These are phyloP conservation scores for Microstegium vimineum DNA, from an alignment of 176 grass and related monocot genomes.

Conservation along the genomic window DNA sequence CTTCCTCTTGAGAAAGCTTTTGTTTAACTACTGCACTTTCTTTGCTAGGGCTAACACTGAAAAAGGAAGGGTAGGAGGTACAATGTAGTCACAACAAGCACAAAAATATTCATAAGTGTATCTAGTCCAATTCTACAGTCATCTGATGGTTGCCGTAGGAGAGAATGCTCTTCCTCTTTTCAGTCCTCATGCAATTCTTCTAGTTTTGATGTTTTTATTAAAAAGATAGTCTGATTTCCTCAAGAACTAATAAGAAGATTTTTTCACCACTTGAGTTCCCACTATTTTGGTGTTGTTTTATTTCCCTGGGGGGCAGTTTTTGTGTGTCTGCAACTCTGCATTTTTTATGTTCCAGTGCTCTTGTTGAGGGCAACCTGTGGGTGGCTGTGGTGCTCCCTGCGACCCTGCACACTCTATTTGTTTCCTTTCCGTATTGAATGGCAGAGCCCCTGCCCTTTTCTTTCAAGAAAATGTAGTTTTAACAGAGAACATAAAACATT, in stretches of 20 bases:
- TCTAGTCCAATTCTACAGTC: neutral
- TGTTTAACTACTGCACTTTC: constrained; percentile 53
- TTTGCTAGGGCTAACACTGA: constrained; percentile 72
- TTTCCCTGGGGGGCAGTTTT: neutral
- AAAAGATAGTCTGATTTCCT: neutral
- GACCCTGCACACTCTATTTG: neutral
- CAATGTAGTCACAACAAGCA: neutral
- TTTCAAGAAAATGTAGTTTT: neutral
- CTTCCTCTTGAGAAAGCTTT: constrained; percentile 72
- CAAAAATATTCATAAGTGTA: constrained; percentile 14
- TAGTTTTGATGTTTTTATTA: neutral
- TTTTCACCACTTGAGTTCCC: neutral
- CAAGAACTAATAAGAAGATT: neutral
- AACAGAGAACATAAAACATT: neutral
- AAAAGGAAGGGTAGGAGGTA: neutral
- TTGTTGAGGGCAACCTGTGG: neutral
- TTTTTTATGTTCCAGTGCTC: neutral
- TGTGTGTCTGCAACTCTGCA: neutral
- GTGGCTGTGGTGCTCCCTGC: neutral
- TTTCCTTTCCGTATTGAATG: neutral
- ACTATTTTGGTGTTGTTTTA: neutral
- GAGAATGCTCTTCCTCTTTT: neutral
- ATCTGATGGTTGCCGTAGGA: neutral
- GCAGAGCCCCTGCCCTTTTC: neutral
- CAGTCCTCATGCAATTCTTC: neutral